Conservation (phyloP, 1,284 basidiomycete species). For the Leccinum solheimii region DNA sequence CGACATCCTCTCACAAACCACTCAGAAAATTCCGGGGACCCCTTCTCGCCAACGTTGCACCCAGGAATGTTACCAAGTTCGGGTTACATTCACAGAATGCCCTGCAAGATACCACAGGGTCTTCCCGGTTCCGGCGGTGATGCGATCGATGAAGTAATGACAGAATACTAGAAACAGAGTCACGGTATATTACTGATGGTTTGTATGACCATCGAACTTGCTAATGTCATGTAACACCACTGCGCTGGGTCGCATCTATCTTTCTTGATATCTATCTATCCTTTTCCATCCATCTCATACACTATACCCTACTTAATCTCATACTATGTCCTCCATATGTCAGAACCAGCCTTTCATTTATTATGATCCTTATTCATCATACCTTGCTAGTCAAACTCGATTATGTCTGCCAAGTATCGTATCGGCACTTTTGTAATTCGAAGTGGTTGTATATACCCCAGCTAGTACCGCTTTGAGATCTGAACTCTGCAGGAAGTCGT, state of each 20-base stretch:
- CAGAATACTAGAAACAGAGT: constrained; percentile 21
- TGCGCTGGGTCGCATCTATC: constrained; percentile 17
- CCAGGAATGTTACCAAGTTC: constrained; percentile 13
- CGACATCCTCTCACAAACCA: constrained; percentile 28
- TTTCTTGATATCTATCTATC: constrained; percentile 3
- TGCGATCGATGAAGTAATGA: constrained; percentile 23
- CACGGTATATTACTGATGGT: constrained; percentile 6
- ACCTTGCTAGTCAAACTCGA: not conserved
- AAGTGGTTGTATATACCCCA: not conserved
- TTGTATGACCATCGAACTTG: constrained; percentile 7
- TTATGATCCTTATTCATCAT: not conserved
- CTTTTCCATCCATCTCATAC: constrained; percentile 8
- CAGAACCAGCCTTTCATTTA: not conserved
- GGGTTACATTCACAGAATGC: constrained; percentile 7
- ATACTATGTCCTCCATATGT: constrained; percentile 1
- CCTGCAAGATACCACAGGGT: constrained; percentile 13
- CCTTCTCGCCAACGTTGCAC: constrained; percentile 2
- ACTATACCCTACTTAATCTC: constrained; percentile 21
- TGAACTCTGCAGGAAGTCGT: too few relatives aligned
- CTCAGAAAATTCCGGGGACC: constrained; percentile 13
- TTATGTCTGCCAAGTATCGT: not conserved
- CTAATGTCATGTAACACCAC: constrained; percentile 1
- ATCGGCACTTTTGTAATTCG: not conserved
- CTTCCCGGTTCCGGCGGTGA: constrained; percentile 9
- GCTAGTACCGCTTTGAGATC: too few relatives aligned